Evolutionary conservation across 2,329 filamentous ascomycete species (phyloP).

Genomic region (Calonectria multiphialidica): DNA sequence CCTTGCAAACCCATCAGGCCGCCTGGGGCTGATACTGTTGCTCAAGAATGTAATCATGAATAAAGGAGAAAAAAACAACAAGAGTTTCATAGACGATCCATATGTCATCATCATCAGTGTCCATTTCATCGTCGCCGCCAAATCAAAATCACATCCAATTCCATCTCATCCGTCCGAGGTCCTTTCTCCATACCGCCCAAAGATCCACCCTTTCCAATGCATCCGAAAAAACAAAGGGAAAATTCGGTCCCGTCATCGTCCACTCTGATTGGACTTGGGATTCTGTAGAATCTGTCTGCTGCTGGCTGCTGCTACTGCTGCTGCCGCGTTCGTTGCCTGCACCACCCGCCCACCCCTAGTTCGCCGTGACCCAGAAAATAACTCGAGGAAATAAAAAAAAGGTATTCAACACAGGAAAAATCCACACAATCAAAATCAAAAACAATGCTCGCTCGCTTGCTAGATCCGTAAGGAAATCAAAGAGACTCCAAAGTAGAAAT

Average conservation of each 20-base stretch:
- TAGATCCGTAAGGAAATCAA: slow-evolving; percentile 50
- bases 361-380: slow-evolving; percentile 36
- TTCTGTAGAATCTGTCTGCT: slow-evolving; percentile 41
- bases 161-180: slow-evolving; percentile 25
- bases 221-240: slow-evolving; percentile 22
- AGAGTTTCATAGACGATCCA: slow-evolving; percentile 42
- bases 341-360: slow-evolving; percentile 27
- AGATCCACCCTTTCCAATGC: slow-evolving; percentile 27
- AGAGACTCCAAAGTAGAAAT: slow-evolving; percentile 46
- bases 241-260: slow-evolving; percentile 30
- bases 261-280: slow-evolving; percentile 41
- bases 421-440: slow-evolving; percentile 43
- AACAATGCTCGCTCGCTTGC: slow-evolving; percentile 51
- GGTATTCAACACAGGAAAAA: slow-evolving; percentile 42
- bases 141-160: slow-evolving; percentile 11
- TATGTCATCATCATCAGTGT: slow-evolving; percentile 43
- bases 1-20: slow-evolving; percentile 35
- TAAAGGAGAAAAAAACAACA: slow-evolving; percentile 29
- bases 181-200: slow-evolving; percentile 5
- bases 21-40: slow-evolving; percentile 37
- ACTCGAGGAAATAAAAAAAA: slow-evolving; percentile 32
- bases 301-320: slow-evolving; percentile 36
- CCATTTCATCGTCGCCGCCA: slow-evolving; percentile 35
- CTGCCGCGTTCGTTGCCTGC: slow-evolving; percentile 27
- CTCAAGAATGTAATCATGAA: slow-evolving; percentile 36